phyloP scores from a whole-genome alignment of 139 green algal species.

The Micromonas pusilla region DNA sequence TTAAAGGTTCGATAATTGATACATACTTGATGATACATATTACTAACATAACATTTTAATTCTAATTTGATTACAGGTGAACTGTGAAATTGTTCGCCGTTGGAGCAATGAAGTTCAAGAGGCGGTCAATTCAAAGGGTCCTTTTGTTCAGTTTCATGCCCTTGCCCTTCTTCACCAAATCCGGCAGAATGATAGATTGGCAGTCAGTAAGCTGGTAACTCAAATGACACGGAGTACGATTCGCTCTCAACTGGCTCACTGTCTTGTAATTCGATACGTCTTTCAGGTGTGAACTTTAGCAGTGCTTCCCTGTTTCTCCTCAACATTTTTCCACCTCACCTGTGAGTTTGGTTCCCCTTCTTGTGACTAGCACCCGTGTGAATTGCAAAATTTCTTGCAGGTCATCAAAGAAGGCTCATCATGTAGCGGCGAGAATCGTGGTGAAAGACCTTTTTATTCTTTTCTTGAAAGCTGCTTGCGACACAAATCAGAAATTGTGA shows the following conservation, averaged over 20 bases:
- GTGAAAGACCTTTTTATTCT: conserved; percentile 91
- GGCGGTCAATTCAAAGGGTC: conserved; percentile 73
- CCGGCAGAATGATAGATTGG: conserved; percentile 80
- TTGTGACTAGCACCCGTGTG: background rate
- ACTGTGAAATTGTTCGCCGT: conserved; percentile 87
- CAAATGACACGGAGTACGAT: conserved; percentile 69
- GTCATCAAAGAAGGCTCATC: background rate
- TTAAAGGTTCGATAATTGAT: conserved; percentile 48
- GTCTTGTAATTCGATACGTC: conserved; percentile 88
- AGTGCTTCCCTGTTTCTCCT: background rate
- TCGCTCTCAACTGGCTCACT: conserved; percentile 89
- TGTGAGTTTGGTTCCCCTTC: too few species aligned
- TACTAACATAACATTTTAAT: background rate
- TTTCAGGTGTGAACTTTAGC: conserved; percentile 54
- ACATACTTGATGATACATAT: too few species aligned
- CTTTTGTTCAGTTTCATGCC: conserved; percentile 95
- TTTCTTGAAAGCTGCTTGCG: conserved; percentile 93
- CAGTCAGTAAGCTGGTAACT: conserved; percentile 94
- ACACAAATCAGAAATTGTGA: conserved; percentile 88
- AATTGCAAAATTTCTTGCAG: background rate
- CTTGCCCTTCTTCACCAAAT: conserved; percentile 88
- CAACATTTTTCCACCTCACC: too few species aligned
- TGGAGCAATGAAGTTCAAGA: conserved; percentile 95
- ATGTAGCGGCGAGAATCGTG: conserved; percentile 23
- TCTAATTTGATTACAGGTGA: background rate